phyloP scores from a whole-genome alignment of 441 rosid species.

The Pelargonium citronellum region DNA sequence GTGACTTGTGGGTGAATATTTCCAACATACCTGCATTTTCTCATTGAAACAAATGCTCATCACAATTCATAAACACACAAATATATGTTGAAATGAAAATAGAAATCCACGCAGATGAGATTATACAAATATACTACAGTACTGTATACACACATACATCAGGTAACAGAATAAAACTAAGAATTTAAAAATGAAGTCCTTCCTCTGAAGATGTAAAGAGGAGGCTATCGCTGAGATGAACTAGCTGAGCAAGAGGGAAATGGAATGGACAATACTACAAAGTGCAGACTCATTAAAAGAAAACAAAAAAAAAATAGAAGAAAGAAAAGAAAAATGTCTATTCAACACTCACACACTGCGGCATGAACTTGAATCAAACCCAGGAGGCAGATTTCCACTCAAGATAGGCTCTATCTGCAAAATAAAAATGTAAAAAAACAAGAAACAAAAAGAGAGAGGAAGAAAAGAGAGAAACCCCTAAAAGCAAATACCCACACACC shows the following conservation, averaged over 20 bases:
- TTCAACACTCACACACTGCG: constrained; percentile 96
- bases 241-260: no score
- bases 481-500: constrained; percentile 18
- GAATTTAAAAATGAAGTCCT: not conserved
- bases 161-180: not conserved
- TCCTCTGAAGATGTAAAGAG: not conserved
- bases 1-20: constrained; percentile 88
- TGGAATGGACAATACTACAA: no score
- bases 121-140: constrained; percentile 4
- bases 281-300: constrained; percentile 6
- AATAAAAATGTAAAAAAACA: constrained; percentile 34
- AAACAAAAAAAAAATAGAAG: not conserved
- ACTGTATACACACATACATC: not conserved
- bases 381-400: constrained; percentile 99
- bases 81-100: constrained; percentile 28
- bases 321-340: constrained; percentile 30
- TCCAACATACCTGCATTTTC: constrained; percentile 84
- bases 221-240: constrained; percentile 6
- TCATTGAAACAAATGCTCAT: constrained; percentile 10
- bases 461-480: constrained; percentile 9
- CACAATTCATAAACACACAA: constrained; percentile 5
- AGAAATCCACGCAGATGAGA: constrained; percentile 25
- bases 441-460: constrained; percentile 18
- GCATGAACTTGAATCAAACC: constrained; percentile 98
- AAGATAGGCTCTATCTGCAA: constrained; percentile 96